These are phyloP conservation scores for Stipa capillata DNA, from an alignment of 176 grass and related monocot species.

Conservation along the genomic window DNA sequence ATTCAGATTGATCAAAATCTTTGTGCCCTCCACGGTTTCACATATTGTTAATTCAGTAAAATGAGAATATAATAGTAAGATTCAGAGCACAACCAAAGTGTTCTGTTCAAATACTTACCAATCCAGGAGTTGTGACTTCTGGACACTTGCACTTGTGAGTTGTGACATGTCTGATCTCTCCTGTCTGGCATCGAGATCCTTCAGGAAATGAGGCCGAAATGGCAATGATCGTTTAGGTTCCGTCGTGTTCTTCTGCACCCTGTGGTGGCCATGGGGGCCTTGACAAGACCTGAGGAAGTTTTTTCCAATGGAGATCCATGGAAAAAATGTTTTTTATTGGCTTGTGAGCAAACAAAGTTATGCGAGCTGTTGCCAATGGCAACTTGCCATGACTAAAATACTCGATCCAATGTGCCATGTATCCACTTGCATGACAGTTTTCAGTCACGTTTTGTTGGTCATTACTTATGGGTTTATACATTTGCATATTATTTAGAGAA, in stretches of 20 bases:
- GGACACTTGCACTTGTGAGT: neutral
- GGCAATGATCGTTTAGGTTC: neutral
- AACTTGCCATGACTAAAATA: slow-evolving; percentile 15
- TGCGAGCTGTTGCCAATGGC: neutral
- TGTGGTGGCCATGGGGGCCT: neutral
- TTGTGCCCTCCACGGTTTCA: neutral
- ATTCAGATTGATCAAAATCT: neutral
- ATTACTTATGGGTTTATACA: neutral
- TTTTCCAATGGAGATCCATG: neutral
- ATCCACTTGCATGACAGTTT: slow-evolving; percentile 29
- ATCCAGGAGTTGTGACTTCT: neutral
- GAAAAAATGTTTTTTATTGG: slow-evolving; percentile 1
- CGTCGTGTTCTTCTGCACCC: neutral
- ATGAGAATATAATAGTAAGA: neutral
- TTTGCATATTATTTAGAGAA: slow-evolving; percentile 16
- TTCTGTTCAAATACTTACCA: neutral
- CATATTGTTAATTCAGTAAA: neutral
- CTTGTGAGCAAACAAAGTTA: neutral
- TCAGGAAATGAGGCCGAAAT: neutral
- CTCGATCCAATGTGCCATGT: neutral
- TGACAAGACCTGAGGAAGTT: neutral
- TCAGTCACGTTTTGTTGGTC: slow-evolving; percentile 35
- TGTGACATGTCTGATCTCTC: neutral
- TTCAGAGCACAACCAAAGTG: neutral
- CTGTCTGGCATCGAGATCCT: neutral